These are phyloP conservation scores for Penicillium pancosmium DNA, from an alignment of 495 filamentous ascomycete species.

Conservation along the genomic window DNA sequence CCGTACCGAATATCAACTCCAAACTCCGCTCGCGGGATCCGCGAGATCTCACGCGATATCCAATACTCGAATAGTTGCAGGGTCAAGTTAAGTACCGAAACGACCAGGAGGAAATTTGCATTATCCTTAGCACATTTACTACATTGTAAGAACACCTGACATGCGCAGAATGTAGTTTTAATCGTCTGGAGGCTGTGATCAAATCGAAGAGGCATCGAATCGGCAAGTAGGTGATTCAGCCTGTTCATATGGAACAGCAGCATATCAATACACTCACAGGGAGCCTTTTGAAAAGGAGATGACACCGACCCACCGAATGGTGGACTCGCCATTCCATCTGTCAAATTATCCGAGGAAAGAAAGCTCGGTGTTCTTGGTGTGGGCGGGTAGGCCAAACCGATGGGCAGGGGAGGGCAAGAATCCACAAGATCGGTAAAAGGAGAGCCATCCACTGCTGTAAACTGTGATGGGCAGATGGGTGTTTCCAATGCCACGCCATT, in stretches of 20 bases:
- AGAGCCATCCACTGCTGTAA: conserved; percentile 20
- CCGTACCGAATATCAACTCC: conserved; percentile 37
- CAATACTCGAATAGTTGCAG: conserved; percentile 43
- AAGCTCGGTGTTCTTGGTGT: conserved; percentile 44
- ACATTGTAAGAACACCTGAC: conserved; percentile 42
- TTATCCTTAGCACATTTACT: conserved; percentile 39
- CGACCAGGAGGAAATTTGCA: conserved; percentile 34
- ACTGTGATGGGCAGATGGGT: conserved; percentile 26
- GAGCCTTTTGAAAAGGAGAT: conserved; percentile 21
- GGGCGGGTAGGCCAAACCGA: conserved; percentile 27
- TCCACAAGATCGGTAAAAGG: conserved; percentile 27
- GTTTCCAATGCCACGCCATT: conserved; percentile 19
- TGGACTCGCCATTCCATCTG: conserved; percentile 35
- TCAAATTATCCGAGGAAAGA: conserved; percentile 33
- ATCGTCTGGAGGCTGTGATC: conserved; percentile 44
- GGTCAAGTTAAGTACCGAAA: conserved; percentile 37
- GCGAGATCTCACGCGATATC: conserved; percentile 33
- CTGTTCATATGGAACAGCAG: conserved; percentile 40
- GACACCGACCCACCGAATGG: conserved; percentile 31
- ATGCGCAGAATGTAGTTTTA: conserved; percentile 36
- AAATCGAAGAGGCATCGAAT: conserved; percentile 35
- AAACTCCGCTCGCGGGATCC: conserved; percentile 21
- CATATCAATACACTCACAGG: conserved; percentile 41
- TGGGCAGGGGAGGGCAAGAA: conserved; percentile 22
- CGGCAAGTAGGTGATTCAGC: conserved; percentile 37